Percentiles rank a stretch among this genome's conserved stretches.
Conservation (phyloP, 306 rosid genomes). For the Quillaja saponaria region DNA sequence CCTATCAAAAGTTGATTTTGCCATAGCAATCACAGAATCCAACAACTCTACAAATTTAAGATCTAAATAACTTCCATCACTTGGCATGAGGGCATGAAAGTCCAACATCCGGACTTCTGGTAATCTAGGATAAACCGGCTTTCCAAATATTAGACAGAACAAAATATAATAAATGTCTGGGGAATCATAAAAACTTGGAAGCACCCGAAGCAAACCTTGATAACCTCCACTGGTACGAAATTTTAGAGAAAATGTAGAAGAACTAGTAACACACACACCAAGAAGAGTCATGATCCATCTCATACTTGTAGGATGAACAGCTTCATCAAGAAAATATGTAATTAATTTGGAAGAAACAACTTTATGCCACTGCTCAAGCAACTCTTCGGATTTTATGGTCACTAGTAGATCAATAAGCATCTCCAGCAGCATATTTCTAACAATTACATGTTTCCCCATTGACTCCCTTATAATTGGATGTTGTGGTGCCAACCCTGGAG, state of each 20-base stretch:
- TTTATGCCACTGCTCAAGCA: conserved; percentile 99
- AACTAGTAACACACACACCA: conserved; percentile 93
- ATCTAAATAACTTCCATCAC: conserved; percentile 74
- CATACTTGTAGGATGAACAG: conserved; percentile 98
- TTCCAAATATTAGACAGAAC: conserved; percentile 96
- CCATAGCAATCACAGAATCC: conserved; percentile 94
- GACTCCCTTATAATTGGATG: conserved; percentile 76
- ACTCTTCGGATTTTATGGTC: conserved; percentile 85
- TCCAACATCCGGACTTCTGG: conserved; percentile 99
- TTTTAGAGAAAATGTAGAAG: conserved; percentile 89
- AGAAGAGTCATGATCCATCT: conserved; percentile 99
- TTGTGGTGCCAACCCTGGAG: conserved; percentile 66
- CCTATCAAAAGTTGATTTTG: conserved; percentile 88
- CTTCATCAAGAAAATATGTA: conserved; percentile 97
- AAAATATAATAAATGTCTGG: conserved; percentile 95
- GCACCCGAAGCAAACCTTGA: conserved; percentile 89
- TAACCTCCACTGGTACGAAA: conserved; percentile 98
- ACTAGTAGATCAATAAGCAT: conserved; percentile 98
- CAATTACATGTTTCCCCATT: conserved; percentile 99
- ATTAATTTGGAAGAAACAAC: conserved; percentile 92
- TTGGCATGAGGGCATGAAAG: conserved; percentile 98
- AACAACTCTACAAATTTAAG: conserved; percentile 76
- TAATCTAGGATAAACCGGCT: conserved; percentile 94
- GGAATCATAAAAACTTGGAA: conserved; percentile 93
- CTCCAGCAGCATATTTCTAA: conserved; percentile 94